Evolutionary conservation across 202 grass and related monocot genomes (phyloP).

Genomic region (Musa balbisiana): DNA sequence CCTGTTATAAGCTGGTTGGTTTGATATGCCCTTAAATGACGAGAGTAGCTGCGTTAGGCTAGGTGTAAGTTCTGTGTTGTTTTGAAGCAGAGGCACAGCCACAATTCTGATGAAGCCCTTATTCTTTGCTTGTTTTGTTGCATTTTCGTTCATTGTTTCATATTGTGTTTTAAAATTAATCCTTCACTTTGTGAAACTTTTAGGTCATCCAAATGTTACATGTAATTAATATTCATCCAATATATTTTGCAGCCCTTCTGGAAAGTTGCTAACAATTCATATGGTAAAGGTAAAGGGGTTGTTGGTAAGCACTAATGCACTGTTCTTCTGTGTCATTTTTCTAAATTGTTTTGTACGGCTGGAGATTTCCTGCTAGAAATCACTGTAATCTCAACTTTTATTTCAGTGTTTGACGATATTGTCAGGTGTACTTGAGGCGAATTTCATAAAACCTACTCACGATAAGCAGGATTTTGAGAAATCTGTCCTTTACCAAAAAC

Average conservation of each 20-base stretch:
- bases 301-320: slow-evolving; percentile 54
- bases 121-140: background rate
- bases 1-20: background rate
- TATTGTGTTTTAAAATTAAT: background rate
- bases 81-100: background rate
- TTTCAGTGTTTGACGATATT: slow-evolving; percentile 10
- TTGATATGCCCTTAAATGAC: background rate
- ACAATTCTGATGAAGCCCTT: background rate
- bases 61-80: background rate
- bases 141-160: background rate
- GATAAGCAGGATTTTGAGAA: slow-evolving; percentile 99
- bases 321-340: slow-evolving; percentile 1
- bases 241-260: slow-evolving; percentile 69
- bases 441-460: slow-evolving; percentile 93
- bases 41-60: background rate
- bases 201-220: background rate
- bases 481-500: slow-evolving; percentile 80
- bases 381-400: slow-evolving; percentile 16
- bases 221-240: background rate
- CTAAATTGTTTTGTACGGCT: slow-evolving; percentile 7
- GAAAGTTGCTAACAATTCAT: slow-evolving; percentile 91
- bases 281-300: slow-evolving; percentile 91
- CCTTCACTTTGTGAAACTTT: background rate
- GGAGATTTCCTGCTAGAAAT: slow-evolving; percentile 20
- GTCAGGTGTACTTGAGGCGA: slow-evolving; percentile 76